Evolutionary conservation across 1,284 basidiomycete genomes (phyloP).

Genomic region (Cutaneotrichosporon sp.): DNA sequence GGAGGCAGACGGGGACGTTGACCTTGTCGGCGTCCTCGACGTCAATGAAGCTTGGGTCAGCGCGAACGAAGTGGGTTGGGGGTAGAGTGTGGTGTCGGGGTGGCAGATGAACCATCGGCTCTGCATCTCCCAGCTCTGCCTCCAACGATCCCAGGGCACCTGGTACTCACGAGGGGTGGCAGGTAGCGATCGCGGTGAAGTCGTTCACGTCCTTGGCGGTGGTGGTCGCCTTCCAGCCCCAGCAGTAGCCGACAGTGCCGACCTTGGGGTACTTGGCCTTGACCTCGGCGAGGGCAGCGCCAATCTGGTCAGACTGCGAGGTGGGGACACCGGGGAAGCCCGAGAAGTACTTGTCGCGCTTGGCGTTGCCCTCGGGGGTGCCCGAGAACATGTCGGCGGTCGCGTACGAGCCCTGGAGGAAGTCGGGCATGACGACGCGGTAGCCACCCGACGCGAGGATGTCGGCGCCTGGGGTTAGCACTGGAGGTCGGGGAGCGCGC

Average conservation of each 20-base stretch:
- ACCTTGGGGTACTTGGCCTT: constrained; percentile 43
- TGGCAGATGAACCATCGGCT: too few relatives aligned
- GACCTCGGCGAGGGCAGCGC: constrained; percentile 43
- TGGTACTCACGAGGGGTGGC: constrained; percentile 53
- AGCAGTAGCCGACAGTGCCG: constrained; percentile 55
- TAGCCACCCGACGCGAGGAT: constrained; percentile 50
- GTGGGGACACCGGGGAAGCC: constrained; percentile 40
- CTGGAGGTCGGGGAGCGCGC: too few relatives aligned
- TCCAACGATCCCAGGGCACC: too few relatives aligned
- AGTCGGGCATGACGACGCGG: constrained; percentile 56
- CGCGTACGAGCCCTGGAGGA: constrained; percentile 52
- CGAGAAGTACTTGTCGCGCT: constrained; percentile 38
- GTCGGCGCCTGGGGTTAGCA: constrained; percentile 47
- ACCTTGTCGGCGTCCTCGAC: constrained; percentile 50
- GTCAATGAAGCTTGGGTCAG: constrained; percentile 42
- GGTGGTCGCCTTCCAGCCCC: constrained; percentile 48
- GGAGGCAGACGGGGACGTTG: constrained; percentile 51
- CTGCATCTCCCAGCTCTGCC: too few relatives aligned
- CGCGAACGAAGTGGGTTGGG: too few relatives aligned
- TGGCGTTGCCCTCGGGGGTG: constrained; percentile 29
- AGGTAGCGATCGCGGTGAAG: constrained; percentile 38
- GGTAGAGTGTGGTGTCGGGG: too few relatives aligned
- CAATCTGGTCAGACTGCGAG: constrained; percentile 40
- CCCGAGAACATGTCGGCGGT: constrained; percentile 45
- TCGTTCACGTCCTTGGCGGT: constrained; percentile 26